Base-by-base conservation (phyloP, 495 filamentous ascomycete genomes). In the Tuber borchii region DNA sequence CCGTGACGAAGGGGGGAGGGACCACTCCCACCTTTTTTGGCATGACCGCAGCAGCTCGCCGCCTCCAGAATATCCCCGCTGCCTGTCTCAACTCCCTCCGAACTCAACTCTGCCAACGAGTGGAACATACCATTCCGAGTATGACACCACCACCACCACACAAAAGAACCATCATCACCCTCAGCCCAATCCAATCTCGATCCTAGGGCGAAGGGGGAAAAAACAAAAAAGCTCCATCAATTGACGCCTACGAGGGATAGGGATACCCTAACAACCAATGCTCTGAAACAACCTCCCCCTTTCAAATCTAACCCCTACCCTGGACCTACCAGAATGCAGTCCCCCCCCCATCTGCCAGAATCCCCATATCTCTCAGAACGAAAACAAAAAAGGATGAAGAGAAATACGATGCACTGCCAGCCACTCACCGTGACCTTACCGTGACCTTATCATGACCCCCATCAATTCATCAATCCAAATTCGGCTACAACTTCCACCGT, bases 41-140 rank as follows among this genome's bases (percentile, higher is more conserved):
- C 26, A 17, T 65, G 51, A 56, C 51, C n/a, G 22, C n/a, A 56
- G 51, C 56, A 65, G n/a, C n/a, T 16, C n/a, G 56, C 56, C 56
- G 26, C 56, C 26, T 20, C 51, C 51, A 8, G 26, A 65, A 65
- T 65, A 31, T 34, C n/a, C 56, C 56, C 56, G 26, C 56, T 17
- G 56, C 14, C 3, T 34, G 56, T 34, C 56, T 34, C 56, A 65
- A 61, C 51, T n/a, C 51, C 56, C 56, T 31, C 61, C 72, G 69
- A 71, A 72, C 69, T 45, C 42, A 77, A 39, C 40, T 31, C 51
- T 78, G 73, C 78, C 73, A 79, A 71, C 77, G 73, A 71, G 45
- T 69, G 46, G 65, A 76, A 74, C 75, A 77, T 48, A 44, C 12
- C 48, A 65, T 44, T 12, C 43, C 69, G 51, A 61, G 51, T 2